Evolutionary conservation across 2,329 filamentous ascomycete species (phyloP).

Genomic region (Metarhizium brunneum): DNA sequence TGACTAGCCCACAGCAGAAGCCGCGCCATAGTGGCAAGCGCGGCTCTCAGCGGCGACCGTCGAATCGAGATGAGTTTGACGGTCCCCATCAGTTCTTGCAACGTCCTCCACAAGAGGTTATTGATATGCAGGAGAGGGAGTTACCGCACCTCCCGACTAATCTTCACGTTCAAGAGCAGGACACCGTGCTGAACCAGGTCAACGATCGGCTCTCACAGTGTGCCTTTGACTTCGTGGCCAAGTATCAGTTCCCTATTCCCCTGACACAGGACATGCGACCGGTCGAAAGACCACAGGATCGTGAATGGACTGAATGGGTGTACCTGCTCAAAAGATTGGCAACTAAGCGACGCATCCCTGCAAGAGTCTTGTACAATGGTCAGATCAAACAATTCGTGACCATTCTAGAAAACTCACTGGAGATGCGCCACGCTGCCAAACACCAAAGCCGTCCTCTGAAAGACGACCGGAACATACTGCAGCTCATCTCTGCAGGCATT

Average conservation of each 20-base stretch:
- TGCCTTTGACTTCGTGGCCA: constrained; percentile 83
- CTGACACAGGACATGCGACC: constrained; percentile 74
- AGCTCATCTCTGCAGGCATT: constrained; percentile 77
- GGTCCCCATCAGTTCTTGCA: constrained; percentile 77
- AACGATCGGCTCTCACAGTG: constrained; percentile 80
- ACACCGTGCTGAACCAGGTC: constrained; percentile 68
- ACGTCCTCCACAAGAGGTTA: constrained; percentile 58
- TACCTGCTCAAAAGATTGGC: constrained; percentile 78
- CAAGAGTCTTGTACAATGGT: constrained; percentile 75
- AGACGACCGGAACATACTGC: constrained; percentile 81
- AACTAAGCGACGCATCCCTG: constrained; percentile 77
- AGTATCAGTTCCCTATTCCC: constrained; percentile 84
- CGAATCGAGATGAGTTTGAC: constrained; percentile 83
- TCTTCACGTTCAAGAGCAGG: constrained; percentile 75
- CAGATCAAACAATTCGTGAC: constrained; percentile 90
- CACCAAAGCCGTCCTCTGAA: constrained; percentile 76
- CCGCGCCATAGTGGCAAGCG: constrained; percentile 38
- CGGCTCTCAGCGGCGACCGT: constrained; percentile 57
- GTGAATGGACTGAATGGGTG: constrained; percentile 90
- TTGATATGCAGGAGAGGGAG: constrained; percentile 70
- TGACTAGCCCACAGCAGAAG: constrained; percentile 30
- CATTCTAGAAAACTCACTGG: constrained; percentile 77
- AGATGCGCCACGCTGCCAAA: constrained; percentile 79
- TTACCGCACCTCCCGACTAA: constrained; percentile 76
- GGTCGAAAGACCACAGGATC: constrained; percentile 62